Conservation (phyloP, 495 filamentous ascomycete species). For the Rostrohypoxylon terebratum region DNA sequence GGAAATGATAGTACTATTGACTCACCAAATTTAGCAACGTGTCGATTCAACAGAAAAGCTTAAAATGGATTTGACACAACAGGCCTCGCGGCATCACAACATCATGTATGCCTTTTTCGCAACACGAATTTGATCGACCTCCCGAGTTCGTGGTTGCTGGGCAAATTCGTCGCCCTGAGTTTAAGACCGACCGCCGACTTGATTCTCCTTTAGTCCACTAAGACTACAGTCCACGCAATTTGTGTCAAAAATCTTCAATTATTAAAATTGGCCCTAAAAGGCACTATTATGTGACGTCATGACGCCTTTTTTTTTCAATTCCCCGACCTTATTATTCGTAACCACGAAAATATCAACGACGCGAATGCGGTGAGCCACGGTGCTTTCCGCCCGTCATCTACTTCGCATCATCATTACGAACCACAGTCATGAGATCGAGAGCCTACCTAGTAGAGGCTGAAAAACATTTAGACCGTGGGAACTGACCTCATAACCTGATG, state of each 20-base stretch:
- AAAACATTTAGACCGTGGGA: background rate
- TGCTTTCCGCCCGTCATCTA: background rate
- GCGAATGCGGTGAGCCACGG: slow-evolving; percentile 8
- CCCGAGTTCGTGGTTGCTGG: background rate
- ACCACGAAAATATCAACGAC: slow-evolving; percentile 10
- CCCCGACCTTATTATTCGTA: slow-evolving; percentile 6
- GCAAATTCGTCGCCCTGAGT: slow-evolving; percentile 21
- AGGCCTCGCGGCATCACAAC: slow-evolving; percentile 1
- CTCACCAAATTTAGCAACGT: background rate
- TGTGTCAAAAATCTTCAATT: background rate
- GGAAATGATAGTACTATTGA: background rate
- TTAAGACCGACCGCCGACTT: slow-evolving; percentile 38
- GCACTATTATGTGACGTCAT: slow-evolving; percentile 9
- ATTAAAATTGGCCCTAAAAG: background rate
- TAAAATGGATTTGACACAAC: slow-evolving; percentile 18
- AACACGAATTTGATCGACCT: slow-evolving; percentile 25
- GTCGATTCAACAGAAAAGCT: background rate
- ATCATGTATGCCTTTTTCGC: slow-evolving; percentile 8
- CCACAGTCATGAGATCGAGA: background rate
- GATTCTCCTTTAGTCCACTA: background rate
- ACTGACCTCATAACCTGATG: background rate
- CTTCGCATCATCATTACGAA: background rate
- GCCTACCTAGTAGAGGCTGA: too few species aligned
- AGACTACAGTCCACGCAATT: background rate
- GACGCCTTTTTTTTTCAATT: slow-evolving; percentile 1